Evolutionary conservation across 1,139 yeast genomes (phyloP).

Genomic region (Candida tetrigidarum): DNA sequence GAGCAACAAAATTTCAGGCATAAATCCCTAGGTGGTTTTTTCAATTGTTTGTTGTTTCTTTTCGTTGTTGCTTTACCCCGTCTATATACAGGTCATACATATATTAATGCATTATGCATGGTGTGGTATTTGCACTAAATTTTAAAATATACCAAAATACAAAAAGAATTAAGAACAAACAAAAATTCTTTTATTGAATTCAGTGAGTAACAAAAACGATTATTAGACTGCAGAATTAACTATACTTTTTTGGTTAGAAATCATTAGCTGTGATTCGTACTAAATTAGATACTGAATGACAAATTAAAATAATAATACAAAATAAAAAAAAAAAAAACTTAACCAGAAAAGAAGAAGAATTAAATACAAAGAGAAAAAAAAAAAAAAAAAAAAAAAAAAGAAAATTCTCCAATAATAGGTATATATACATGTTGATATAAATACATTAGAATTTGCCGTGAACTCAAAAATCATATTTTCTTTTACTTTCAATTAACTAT

Average conservation of each 20-base stretch:
- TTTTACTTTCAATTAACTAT: not conserved
- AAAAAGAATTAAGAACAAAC: not conserved
- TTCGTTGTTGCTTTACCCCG: not conserved
- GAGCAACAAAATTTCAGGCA: too few relatives aligned
- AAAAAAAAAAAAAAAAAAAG: not conserved
- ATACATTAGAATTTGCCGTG: not conserved
- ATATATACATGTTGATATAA: not conserved
- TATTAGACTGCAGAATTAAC: not conserved
- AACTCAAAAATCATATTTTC: not conserved
- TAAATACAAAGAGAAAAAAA: too few relatives aligned
- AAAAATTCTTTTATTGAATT: not conserved
- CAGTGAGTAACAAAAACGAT: not conserved
- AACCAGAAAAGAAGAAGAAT: not conserved
- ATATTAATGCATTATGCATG: not conserved
- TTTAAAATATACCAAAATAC: not conserved
- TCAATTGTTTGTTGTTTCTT: not conserved
- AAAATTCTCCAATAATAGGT: not conserved
- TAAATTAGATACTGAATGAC: not conserved
- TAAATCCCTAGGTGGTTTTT: too few relatives aligned
- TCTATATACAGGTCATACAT: not conserved
- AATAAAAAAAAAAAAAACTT: not conserved
- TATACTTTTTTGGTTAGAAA: not conserved
- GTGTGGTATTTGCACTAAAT: not conserved
- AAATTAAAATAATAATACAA: slow-evolving; percentile 1
- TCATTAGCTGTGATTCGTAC: not conserved